Percentiles rank a stretch among this genome's conserved stretches.
These are phyloP conservation scores for Phytophthora hibernalis DNA, from an alignment of 352 stramenopile genomes.

Conservation along the genomic window DNA sequence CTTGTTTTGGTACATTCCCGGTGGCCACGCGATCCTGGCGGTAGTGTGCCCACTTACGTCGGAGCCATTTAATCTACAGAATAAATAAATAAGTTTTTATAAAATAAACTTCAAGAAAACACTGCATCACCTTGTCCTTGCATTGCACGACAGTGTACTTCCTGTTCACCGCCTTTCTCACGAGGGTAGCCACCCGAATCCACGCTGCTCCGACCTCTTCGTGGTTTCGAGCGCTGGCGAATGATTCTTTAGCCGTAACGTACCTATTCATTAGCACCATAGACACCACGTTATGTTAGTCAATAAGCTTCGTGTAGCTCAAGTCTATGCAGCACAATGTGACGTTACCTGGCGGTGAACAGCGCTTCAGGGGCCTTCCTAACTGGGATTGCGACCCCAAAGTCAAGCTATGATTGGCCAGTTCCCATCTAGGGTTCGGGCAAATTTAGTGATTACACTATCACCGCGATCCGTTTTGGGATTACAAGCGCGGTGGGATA, in stretches of 20 bases:
- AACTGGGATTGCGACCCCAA: background rate
- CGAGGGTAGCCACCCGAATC: background rate
- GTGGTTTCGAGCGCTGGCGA: background rate
- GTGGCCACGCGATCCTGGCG: background rate
- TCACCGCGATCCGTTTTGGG: background rate
- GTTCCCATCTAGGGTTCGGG: too few relatives aligned
- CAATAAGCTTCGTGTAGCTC: too few relatives aligned
- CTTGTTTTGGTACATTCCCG: conserved; percentile 1
- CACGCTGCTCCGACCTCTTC: background rate
- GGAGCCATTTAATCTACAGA: background rate
- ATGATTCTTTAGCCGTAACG: background rate
- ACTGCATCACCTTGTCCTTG: background rate
- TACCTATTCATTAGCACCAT: background rate
- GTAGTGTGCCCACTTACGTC: background rate
- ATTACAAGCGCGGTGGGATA: too few relatives aligned
- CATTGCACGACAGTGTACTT: background rate
- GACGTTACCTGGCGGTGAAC: background rate
- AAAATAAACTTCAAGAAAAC: background rate
- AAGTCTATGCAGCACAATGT: too few relatives aligned
- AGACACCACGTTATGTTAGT: too few relatives aligned
- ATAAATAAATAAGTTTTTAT: background rate
- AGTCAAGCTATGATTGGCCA: background rate
- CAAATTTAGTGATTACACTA: too few relatives aligned
- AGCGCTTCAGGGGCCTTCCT: background rate
- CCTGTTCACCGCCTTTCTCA: background rate